Conservation (phyloP, 164 flowering plant genomes). For the Stephania japonica region DNA sequence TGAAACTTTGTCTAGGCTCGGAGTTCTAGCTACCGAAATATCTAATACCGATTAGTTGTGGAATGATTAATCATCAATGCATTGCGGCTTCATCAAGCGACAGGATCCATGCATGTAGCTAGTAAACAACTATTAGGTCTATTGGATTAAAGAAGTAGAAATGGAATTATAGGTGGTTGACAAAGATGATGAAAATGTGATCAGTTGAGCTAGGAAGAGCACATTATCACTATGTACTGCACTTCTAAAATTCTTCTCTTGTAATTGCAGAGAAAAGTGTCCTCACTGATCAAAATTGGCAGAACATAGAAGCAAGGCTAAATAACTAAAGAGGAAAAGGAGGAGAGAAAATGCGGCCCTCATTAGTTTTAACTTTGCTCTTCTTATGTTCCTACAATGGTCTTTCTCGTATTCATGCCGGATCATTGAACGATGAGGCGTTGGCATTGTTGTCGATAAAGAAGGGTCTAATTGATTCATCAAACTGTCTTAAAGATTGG, state of each 20-base stretch:
- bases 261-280: slow-evolving; percentile 1
- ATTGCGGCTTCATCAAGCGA: too few relatives aligned
- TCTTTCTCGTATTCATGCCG: slow-evolving; percentile 14
- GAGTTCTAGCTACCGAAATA: too few relatives aligned
- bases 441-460: slow-evolving; percentile 51
- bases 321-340: slow-evolving; percentile 6
- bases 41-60: too few relatives aligned
- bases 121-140: background rate
- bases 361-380: slow-evolving; percentile 17
- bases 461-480: slow-evolving; percentile 50
- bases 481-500: slow-evolving; percentile 57
- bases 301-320: background rate
- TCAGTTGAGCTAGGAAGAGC: too few relatives aligned
- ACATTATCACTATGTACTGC: background rate
- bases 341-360: slow-evolving; percentile 19
- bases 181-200: too few relatives aligned
- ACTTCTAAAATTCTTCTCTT: slow-evolving; percentile 6
- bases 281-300: slow-evolving; percentile 14
- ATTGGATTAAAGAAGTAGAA: background rate
- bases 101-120: background rate
- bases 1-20: too few relatives aligned
- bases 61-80: too few relatives aligned
- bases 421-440: slow-evolving; percentile 26
- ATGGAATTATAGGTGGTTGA: too few relatives aligned
- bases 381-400: slow-evolving; percentile 30